Evolutionary conservation across 2,329 filamentous ascomycete genomes (phyloP).

Genomic region (Pseudogymnoascus sp.): DNA sequence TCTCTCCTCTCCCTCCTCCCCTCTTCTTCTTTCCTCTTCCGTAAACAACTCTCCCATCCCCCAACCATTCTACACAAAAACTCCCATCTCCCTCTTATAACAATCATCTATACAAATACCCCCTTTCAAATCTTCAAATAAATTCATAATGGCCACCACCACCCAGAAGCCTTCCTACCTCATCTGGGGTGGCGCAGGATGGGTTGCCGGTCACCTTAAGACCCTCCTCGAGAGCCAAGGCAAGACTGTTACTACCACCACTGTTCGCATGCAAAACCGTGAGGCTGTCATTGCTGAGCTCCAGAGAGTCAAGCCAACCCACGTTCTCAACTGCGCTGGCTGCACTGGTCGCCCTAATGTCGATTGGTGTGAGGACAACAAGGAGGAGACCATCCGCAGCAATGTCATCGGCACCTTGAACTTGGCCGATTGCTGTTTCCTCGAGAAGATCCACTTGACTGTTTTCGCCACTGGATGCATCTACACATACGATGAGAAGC

Average conservation of each 20-base stretch:
- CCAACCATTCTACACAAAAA: background rate
- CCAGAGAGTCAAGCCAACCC: slow-evolving; percentile 52
- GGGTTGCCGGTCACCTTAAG: slow-evolving; percentile 56
- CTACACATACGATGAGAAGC: slow-evolving; percentile 54
- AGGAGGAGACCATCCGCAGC: slow-evolving; percentile 56
- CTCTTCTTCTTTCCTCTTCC: background rate
- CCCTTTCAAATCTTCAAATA: background rate
- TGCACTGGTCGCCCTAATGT: slow-evolving; percentile 60
- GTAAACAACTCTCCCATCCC: background rate
- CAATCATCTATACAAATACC: background rate
- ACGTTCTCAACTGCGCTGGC: slow-evolving; percentile 59
- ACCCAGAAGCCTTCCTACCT: slow-evolving; percentile 40
- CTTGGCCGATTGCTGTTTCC: slow-evolving; percentile 52
- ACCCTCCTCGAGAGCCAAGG: slow-evolving; percentile 48
- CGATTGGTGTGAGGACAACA: slow-evolving; percentile 65
- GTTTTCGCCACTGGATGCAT: slow-evolving; percentile 62
- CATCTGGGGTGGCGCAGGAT: slow-evolving; percentile 57
- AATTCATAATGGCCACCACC: slow-evolving; percentile 2
- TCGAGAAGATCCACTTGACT: slow-evolving; percentile 52
- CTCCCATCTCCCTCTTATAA: background rate
- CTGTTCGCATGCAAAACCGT: slow-evolving; percentile 56
- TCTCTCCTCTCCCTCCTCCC: background rate
- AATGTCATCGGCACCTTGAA: slow-evolving; percentile 60
- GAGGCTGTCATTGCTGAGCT: slow-evolving; percentile 49
- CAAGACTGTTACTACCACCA: slow-evolving; percentile 53